Evolutionary conservation across 78 protist species (phyloP).

Genomic region (Bodo saltans): DNA sequence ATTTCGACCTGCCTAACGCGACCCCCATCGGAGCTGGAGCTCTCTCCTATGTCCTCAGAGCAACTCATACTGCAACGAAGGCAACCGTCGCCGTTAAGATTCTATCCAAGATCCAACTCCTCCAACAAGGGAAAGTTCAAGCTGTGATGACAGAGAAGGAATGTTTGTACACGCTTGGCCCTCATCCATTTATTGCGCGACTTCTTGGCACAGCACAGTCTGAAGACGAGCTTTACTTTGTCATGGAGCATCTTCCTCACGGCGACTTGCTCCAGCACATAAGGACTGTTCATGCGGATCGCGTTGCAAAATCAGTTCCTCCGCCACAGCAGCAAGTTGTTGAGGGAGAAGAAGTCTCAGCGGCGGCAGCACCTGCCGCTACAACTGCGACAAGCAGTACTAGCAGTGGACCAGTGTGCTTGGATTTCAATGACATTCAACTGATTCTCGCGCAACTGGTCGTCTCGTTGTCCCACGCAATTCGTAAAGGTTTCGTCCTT

Average conservation of each 20-base stretch:
- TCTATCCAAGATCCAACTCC: not conserved
- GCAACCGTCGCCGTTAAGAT: conserved; percentile 7
- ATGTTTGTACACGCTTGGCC: not conserved
- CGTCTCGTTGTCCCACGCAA: not conserved
- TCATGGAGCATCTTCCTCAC: not conserved
- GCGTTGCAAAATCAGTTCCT: not conserved
- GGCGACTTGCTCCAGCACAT: conserved; percentile 15
- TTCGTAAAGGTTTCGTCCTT: not conserved
- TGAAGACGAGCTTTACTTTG: conserved; percentile 18
- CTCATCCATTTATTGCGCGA: not conserved
- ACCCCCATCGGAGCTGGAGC: not conserved
- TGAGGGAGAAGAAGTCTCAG: no score
- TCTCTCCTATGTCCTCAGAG: not conserved
- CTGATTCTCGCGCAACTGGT: not conserved
- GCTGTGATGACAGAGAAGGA: conserved; percentile 11
- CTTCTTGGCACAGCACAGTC: conserved; percentile 11
- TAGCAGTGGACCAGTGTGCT: not conserved
- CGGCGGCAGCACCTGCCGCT: no score
- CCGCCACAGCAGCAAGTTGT: no score
- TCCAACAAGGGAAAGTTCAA: not conserved
- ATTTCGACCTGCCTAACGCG: not conserved
- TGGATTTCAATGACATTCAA: not conserved
- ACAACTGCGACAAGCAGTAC: not conserved
- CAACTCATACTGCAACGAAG: not conserved
- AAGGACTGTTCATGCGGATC: not conserved